These are phyloP conservation scores for Aspergillus piperis DNA, from an alignment of 2,329 filamentous ascomycete genomes.

Conservation along the genomic window DNA sequence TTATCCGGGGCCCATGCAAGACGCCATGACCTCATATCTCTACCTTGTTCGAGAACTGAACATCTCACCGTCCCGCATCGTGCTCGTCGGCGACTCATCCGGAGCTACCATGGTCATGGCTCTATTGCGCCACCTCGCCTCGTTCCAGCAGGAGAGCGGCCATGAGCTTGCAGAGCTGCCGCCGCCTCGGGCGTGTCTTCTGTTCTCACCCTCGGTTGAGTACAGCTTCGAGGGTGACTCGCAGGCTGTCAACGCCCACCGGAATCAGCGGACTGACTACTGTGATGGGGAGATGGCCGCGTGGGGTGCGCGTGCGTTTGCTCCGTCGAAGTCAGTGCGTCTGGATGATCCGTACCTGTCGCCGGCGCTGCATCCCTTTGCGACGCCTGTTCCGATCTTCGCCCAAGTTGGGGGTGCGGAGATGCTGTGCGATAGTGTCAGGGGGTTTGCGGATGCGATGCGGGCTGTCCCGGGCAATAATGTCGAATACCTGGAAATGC, in stretches of 20 bases:
- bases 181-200: conserved; percentile 4
- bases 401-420: conserved; percentile 18
- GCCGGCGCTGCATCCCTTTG: conserved; percentile 19
- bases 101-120: conserved; percentile 23
- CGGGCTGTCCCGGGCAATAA: conserved; percentile 1
- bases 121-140: conserved; percentile 23
- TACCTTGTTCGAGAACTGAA: conserved; percentile 22
- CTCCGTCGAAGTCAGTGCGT: conserved; percentile 14
- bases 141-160: conserved; percentile 1
- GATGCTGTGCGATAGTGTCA: conserved; percentile 17
- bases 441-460: neutral
- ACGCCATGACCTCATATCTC: conserved; percentile 25
- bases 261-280: conserved; percentile 19
- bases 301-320: conserved; percentile 20
- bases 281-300: conserved; percentile 15
- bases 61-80: conserved; percentile 24
- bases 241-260: neutral
- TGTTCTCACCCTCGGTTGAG: conserved; percentile 4
- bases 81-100: conserved; percentile 26
- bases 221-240: conserved; percentile 3
- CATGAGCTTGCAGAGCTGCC: conserved; percentile 2
- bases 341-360: conserved; percentile 21
- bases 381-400: conserved; percentile 20
- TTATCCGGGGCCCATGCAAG: conserved; percentile 26
- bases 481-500: conserved; percentile 17